Percentiles rank a stretch among this genome's conserved stretches.
These are phyloP conservation scores for Hura crepitans DNA, from an alignment of 441 rosid species.

Conservation along the genomic window DNA sequence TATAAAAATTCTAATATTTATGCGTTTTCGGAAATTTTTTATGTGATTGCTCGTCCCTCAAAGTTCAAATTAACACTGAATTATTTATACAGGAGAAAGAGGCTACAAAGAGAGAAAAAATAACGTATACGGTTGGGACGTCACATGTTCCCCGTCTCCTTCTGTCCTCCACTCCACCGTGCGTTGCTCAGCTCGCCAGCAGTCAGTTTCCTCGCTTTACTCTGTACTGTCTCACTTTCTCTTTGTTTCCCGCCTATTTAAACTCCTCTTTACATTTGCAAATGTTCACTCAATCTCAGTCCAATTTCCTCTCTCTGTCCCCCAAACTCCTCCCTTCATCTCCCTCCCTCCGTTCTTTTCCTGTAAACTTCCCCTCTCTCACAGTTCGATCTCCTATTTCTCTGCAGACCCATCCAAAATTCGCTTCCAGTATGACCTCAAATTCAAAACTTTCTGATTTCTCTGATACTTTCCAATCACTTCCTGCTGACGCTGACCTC, in stretches of 20 bases:
- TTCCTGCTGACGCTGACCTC: constrained; percentile 34
- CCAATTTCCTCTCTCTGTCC: constrained; percentile 25
- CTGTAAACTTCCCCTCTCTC: constrained; percentile 14
- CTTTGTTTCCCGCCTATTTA: constrained; percentile 32
- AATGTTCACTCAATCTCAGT: constrained; percentile 48
- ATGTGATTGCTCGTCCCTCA: too few species aligned
- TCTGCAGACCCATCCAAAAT: constrained; percentile 16
- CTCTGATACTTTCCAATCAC: constrained; percentile 4
- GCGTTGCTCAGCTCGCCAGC: background rate
- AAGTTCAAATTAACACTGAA: too few species aligned
- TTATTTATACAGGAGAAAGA: too few species aligned
- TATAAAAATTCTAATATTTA: too few species aligned
- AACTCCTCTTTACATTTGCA: background rate
- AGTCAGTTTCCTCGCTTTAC: background rate
- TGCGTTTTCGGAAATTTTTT: too few species aligned
- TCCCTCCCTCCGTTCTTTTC: constrained; percentile 18
- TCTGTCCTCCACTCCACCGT: background rate
- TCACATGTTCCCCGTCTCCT: background rate
- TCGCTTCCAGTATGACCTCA: constrained; percentile 32
- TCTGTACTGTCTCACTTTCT: background rate
- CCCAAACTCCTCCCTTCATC: constrained; percentile 16
- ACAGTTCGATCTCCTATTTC: background rate
- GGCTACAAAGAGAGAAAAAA: too few species aligned
- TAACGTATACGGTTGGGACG: background rate
- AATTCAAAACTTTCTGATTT: constrained; percentile 27